phyloP scores from a whole-genome alignment of 192 early-diverging fungal genomes.

The Glomus cerebriforme region DNA sequence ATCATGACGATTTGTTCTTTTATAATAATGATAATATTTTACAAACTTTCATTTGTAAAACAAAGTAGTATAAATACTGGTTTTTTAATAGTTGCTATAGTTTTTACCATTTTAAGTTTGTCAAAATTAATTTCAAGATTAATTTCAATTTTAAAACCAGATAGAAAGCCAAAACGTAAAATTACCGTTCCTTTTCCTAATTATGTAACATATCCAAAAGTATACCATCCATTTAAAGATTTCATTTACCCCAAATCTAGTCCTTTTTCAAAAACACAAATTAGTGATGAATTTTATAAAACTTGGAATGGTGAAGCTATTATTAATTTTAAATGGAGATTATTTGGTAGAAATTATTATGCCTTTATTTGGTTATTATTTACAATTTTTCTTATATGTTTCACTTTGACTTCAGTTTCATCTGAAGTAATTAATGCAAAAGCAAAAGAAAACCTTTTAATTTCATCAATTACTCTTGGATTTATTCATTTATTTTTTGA shows the following conservation, averaged over 20 bases:
- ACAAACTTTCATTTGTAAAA: no score
- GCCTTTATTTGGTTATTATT: neutral
- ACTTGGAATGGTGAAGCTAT: constrained; percentile 19
- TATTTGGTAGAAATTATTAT: constrained; percentile 8
- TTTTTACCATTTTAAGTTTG: no score
- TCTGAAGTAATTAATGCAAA: neutral
- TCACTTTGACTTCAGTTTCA: neutral
- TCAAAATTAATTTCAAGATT: no score
- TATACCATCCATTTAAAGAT: neutral
- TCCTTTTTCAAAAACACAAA: neutral
- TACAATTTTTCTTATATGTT: neutral
- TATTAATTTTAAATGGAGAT: constrained; percentile 9
- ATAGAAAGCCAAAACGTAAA: no score
- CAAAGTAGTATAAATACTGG: no score
- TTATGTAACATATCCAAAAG: neutral
- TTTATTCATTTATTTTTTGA: neutral
- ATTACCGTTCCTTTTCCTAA: neutral
- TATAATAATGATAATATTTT: no score
- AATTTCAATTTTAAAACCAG: no score
- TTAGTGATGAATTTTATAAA: constrained; percentile 6
- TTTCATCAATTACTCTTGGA: neutral
- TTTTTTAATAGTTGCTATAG: no score
- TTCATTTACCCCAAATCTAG: neutral
- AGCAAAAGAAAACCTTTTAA: neutral
- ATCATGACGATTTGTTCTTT: no score